A percentile compares a stretch with the other conserved stretches of the same genome.
phyloP scores from a whole-genome alignment of 2,329 filamentous ascomycete genomes.

The Camillea tinctor region DNA sequence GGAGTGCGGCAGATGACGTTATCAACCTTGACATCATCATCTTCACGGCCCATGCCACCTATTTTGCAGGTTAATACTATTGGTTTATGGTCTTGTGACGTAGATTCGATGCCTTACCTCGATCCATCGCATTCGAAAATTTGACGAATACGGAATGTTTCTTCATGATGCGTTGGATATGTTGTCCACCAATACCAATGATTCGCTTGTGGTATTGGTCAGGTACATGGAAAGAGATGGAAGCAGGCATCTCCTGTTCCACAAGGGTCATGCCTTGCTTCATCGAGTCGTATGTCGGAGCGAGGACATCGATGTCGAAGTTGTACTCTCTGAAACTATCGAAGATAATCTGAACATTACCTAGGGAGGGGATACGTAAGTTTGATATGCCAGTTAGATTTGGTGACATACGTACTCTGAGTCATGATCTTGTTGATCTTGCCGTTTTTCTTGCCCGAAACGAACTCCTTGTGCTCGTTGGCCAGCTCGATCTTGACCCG shows the following conservation, averaged over 20 bases:
- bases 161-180: conserved; percentile 99
- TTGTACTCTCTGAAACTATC: conserved; percentile 99
- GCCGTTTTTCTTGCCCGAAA: conserved; percentile 98
- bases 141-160: conserved; percentile 99
- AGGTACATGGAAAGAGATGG: conserved; percentile 97
- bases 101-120: conserved; percentile 52
- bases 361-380: conserved; percentile 38
- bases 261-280: conserved; percentile 90
- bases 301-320: conserved; percentile 98
- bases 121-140: conserved; percentile 98
- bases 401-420: conserved; percentile 62
- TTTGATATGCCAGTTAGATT: background rate
- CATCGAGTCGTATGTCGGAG: conserved; percentile 87
- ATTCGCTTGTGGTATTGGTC: conserved; percentile 99
- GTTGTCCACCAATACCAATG: conserved; percentile 96
- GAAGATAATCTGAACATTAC: conserved; percentile 97
- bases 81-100: background rate
- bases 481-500: conserved; percentile 97
- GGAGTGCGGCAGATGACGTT: conserved; percentile 98
- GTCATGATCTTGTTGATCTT: conserved; percentile 99
- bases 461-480: conserved; percentile 99
- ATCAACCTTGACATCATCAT: conserved; percentile 97
- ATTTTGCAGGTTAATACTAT: conserved; percentile 28
- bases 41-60: conserved; percentile 82
- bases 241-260: conserved; percentile 98